phyloP scores from a whole-genome alignment of 202 grass and related monocot species.

The Schoenoplectus tabernaemontani region DNA sequence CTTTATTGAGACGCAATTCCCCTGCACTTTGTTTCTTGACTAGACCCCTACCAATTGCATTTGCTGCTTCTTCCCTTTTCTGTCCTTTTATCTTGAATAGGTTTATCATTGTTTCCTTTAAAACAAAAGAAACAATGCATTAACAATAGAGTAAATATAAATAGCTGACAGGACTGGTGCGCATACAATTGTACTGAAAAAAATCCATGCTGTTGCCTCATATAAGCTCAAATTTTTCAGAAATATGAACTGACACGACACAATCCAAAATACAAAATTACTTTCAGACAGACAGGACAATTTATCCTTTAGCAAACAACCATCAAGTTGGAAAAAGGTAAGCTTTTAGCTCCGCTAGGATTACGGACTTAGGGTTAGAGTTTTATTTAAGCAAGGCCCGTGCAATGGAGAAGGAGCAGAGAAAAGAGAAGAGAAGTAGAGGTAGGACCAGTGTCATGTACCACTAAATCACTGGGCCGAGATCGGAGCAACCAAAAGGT shows the following conservation, averaged over 20 bases:
- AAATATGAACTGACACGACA: not conserved
- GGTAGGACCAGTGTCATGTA: not conserved
- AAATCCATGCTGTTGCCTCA: not conserved
- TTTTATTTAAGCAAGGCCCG: no score
- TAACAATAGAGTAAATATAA: not conserved
- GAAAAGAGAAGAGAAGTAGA: not conserved
- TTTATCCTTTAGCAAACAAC: not conserved
- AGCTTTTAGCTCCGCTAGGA: not conserved
- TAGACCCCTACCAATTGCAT: conserved; percentile 48
- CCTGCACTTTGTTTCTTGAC: conserved; percentile 76
- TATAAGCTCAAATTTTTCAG: not conserved
- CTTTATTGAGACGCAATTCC: conserved; percentile 76
- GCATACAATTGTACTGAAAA: not conserved
- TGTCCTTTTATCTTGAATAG: conserved; percentile 87
- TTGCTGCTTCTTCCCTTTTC: conserved; percentile 66
- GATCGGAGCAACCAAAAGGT: not conserved
- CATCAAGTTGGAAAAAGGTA: not conserved
- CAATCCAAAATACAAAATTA: not conserved
- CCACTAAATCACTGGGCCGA: not conserved
- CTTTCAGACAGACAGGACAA: not conserved
- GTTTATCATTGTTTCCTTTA: conserved; percentile 59
- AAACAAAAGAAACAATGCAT: not conserved
- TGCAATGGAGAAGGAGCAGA: not conserved
- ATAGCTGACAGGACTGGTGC: not conserved
- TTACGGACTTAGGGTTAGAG: no score